Conservation (phyloP, 176 grass and related monocot species). For the Bromus sterilis region DNA sequence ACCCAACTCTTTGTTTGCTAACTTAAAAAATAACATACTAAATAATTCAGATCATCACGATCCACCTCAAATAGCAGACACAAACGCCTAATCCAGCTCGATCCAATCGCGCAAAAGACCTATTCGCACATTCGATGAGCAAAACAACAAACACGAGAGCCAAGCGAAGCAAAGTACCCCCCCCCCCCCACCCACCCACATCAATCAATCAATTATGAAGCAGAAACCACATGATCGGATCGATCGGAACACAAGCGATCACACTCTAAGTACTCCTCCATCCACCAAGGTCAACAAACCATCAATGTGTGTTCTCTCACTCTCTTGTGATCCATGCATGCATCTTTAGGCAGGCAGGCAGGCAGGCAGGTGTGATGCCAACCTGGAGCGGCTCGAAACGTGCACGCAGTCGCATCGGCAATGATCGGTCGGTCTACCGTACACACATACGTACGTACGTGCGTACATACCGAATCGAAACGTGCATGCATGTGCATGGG, state of each 20-base stretch:
- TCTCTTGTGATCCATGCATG: neutral
- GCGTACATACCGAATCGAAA: neutral
- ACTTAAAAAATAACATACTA: too few species aligned
- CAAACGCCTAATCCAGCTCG: neutral
- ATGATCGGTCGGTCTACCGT: too few species aligned
- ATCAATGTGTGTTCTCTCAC: neutral
- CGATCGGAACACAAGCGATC: neutral
- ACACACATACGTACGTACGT: neutral
- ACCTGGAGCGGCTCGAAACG: too few species aligned
- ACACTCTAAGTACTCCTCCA: neutral
- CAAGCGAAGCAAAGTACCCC: neutral
- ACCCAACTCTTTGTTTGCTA: too few species aligned
- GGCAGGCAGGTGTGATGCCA: neutral
- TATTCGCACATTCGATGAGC: too few species aligned
- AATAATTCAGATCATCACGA: too few species aligned
- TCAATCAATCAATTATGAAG: neutral
- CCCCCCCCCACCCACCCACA: too few species aligned
- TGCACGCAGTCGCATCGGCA: too few species aligned
- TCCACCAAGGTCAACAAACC: neutral
- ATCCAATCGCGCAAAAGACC: neutral
- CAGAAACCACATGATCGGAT: constrained; percentile 19
- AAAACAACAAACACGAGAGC: neutral
- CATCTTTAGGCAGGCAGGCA: neutral
- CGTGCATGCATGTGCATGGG: constrained; percentile 12
- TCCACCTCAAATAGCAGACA: neutral